These are phyloP conservation scores for Collariella sp. DNA, from an alignment of 495 filamentous ascomycete genomes.

Conservation along the genomic window DNA sequence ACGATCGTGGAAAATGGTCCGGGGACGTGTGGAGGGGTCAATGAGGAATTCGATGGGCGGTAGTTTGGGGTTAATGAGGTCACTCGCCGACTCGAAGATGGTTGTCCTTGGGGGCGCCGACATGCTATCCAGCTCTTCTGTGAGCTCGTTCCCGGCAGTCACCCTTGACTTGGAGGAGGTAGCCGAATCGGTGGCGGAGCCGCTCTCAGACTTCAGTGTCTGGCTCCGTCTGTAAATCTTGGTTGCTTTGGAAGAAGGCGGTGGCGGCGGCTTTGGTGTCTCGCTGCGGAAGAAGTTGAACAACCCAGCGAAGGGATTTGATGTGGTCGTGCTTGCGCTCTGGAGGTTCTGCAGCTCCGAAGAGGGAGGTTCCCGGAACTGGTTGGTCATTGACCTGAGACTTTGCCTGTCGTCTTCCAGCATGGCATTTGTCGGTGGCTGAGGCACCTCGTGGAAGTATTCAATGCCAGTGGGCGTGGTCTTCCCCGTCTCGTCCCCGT, in stretches of 20 bases:
- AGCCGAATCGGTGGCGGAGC: conserved; percentile 28
- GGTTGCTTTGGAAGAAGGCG: conserved; percentile 41
- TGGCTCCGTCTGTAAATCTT: conserved; percentile 75
- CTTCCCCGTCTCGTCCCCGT: conserved; percentile 19
- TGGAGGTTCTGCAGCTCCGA: conserved; percentile 20
- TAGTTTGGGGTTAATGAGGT: conserved; percentile 82
- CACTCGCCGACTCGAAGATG: conserved; percentile 88
- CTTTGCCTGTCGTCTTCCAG: conserved; percentile 46
- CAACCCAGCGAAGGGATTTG: conserved; percentile 48
- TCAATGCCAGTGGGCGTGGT: conserved; percentile 16
- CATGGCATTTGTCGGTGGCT: conserved; percentile 47
- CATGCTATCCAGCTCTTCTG: conserved; percentile 34
- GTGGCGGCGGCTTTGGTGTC: conserved; percentile 24
- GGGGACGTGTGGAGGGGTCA: conserved; percentile 70
- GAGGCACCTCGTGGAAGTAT: conserved; percentile 46
- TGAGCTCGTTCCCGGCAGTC: conserved; percentile 36
- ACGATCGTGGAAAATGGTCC: conserved; percentile 95
- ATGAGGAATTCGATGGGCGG: conserved; percentile 71
- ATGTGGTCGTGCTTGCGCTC: conserved; percentile 20
- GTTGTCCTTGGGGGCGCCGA: conserved; percentile 82
- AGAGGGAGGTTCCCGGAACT: conserved; percentile 11
- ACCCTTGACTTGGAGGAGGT: conserved; percentile 32
- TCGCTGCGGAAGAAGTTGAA: conserved; percentile 54
- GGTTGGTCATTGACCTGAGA: conserved; percentile 28
- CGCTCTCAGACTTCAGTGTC: conserved; percentile 45